Conservation (phyloP, 2,329 filamentous ascomycete species). For the Aspergillus sp. region DNA sequence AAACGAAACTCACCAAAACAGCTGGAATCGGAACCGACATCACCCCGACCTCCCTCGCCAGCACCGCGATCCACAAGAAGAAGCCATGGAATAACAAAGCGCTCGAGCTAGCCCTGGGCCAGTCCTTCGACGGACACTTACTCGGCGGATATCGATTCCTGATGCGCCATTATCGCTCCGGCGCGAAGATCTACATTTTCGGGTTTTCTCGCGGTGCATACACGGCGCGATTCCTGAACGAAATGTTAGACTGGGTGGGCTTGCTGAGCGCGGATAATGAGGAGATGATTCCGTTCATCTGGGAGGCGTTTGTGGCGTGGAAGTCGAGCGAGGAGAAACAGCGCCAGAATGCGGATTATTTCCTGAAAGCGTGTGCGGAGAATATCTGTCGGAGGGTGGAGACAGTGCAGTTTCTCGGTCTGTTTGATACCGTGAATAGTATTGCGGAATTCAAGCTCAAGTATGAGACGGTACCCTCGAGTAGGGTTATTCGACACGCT, state of each 20-base stretch:
- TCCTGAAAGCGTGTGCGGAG: slow-evolving; percentile 7
- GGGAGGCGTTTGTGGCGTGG: slow-evolving; percentile 10
- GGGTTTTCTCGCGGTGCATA: slow-evolving; percentile 21
- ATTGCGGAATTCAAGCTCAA: slow-evolving; percentile 15
- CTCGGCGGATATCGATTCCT: slow-evolving; percentile 16
- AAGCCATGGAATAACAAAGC: slow-evolving; percentile 5
- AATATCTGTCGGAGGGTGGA: slow-evolving; percentile 14
- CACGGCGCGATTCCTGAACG: slow-evolving; percentile 18
- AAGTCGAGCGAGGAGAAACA: slow-evolving; percentile 9
- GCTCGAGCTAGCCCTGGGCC: slow-evolving; percentile 10
- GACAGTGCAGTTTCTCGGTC: slow-evolving; percentile 16
- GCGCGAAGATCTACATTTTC: slow-evolving; percentile 17
- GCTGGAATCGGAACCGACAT: slow-evolving; percentile 16
- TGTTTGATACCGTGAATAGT: slow-evolving; percentile 24
- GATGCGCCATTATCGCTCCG: slow-evolving; percentile 10
- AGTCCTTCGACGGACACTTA: slow-evolving; percentile 15
- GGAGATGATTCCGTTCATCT: slow-evolving; percentile 14
- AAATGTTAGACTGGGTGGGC: slow-evolving; percentile 16
- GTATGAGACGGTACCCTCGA: not conserved
- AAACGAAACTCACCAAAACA: not conserved
- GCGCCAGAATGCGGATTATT: slow-evolving; percentile 1
- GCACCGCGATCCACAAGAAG: slow-evolving; percentile 5
- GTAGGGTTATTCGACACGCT: slow-evolving; percentile 36
- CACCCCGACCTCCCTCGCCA: slow-evolving; percentile 6
- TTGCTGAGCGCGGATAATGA: slow-evolving; percentile 16